Evolutionary conservation across 2,329 filamentous ascomycete species (phyloP), one percentile per base, ranked within the genome.

Genomic region (Cryoendolithus antarcticus): DNA sequence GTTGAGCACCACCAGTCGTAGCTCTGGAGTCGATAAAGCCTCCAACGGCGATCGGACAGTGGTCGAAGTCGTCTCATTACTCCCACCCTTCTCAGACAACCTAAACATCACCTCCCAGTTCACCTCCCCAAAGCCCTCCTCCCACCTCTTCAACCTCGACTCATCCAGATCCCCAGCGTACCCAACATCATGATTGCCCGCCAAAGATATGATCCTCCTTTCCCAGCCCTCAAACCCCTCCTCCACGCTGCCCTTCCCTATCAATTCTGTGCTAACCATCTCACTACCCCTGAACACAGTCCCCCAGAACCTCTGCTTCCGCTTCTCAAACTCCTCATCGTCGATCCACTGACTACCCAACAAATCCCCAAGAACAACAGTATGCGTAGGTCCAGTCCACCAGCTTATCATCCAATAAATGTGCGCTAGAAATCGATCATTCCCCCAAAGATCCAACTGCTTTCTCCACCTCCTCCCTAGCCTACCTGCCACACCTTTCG

Each of bases 331-430:
- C 61, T 98, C 91, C 24, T 71, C 73, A 56, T 94, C 79, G 37
- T 73, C 74, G 44, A 98, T 82, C 91, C 91, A 98, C 60, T 98
- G 91, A 53, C 86, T 94, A 7, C 91, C 91, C 7, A 98, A 66
- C 42, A 98, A 66, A 58, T 98, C 91, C 3, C 91, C 91, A 3
- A 98, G 69, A 0, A 96, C 86, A 0, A 82, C 78, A 12, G 91
- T 76, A 58, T 98, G 91, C 0, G 85, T 93, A 6, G 91, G 91
- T 10, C 69, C 65, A 0, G 82, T 75, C 80, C 83, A 93, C 85
- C 86, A 93, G 48, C 75, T 72, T 36, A 94, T 62, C 0, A 78
- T 82, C 10, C 85, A 75, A 62, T 93, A 95, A 42, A 95, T 86
- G 59, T 98, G 91, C 12, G 83, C 85, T 27, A 98, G 74, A 61